Evolutionary conservation across 2,329 filamentous ascomycete genomes (phyloP), one percentile per base, ranked within the genome.

Genomic region (Pseudocercospora cruenta): DNA sequence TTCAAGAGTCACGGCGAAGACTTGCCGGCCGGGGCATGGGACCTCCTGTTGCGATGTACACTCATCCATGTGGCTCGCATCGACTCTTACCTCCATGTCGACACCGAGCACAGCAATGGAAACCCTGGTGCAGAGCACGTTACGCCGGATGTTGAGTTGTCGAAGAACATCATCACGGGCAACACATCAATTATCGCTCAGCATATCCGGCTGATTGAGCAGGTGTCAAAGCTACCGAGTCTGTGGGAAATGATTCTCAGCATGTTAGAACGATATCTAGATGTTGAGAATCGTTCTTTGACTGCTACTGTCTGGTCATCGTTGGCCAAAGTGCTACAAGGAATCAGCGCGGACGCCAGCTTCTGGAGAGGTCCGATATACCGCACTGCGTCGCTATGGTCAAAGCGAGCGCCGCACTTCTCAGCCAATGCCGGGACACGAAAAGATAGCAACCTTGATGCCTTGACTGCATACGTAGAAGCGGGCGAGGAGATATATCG

Each of bases 1-100:
- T 93, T 98, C 69, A 93, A 97, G 76, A 93, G 92, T 1, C 96
- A 96, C 69, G 93, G 93, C 10, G 91, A 94, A 70, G 90, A 91
- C 61, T 83, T 97, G 4, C 89, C 86, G 47, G 85, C 92, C 0
- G 87, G 91, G 73, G 90, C 91, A 0, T 98, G 93, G 94, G 89
- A 90, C 57, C 85, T 94, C 28, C 95, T 93, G 72, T 86, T 97
- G 63, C 89, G 91, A 66, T 88, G 87, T 6, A 91, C 97, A 6
- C 84, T 97, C 1, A 94, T 97, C 78, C 88, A 87, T 66, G 88
- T 97, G 70, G 80, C 96, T 2, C 67, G 70, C n/a, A 65, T 71
- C 2, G 85, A 88, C 51, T 66, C 67, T 1, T 62, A 60, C 19
- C 60, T 69, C 6, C 72, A 73, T 45, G 21, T 67, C 19, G 54